These are phyloP conservation scores for Acer saccharum DNA, from an alignment of 345 rosid genomes.

Conservation along the genomic window DNA sequence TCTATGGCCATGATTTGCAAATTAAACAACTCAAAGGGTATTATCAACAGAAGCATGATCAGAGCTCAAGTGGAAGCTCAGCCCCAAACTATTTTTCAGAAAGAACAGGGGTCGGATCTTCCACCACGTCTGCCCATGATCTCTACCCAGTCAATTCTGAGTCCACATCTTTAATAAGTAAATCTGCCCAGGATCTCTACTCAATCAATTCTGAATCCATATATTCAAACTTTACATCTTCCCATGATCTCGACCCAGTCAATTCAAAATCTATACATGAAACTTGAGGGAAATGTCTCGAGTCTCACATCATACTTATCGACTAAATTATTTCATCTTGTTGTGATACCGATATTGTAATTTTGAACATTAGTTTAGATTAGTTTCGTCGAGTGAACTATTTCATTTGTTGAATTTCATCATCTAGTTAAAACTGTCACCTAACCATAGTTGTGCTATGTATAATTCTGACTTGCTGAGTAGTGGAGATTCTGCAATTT, in stretches of 20 bases:
- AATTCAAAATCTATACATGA: neutral
- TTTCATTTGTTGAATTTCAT: too few species aligned
- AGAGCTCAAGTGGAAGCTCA: neutral
- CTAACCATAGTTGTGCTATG: too few species aligned
- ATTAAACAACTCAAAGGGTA: conserved; percentile 19
- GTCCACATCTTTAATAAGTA: neutral
- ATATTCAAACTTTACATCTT: neutral
- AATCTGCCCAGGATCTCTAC: neutral
- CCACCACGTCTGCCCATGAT: neutral
- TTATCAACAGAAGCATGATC: neutral
- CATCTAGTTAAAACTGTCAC: too few species aligned
- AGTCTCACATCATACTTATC: neutral
- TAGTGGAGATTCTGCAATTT: too few species aligned
- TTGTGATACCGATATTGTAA: neutral
- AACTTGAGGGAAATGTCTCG: neutral
- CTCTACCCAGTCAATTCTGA: neutral
- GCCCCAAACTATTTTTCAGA: neutral
- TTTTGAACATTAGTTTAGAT: conserved; percentile 21
- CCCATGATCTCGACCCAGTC: neutral
- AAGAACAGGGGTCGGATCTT: neutral
- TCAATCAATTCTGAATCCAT: neutral
- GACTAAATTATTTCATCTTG: neutral
- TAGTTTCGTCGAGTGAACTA: too few species aligned
- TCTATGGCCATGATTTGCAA: conserved; percentile 29
- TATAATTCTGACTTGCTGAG: too few species aligned